A percentile compares a stretch with the other conserved stretches of the same genome.
These are phyloP conservation scores for Fusarium chuoi DNA, from an alignment of 2,329 filamentous ascomycete species.

Conservation along the genomic window DNA sequence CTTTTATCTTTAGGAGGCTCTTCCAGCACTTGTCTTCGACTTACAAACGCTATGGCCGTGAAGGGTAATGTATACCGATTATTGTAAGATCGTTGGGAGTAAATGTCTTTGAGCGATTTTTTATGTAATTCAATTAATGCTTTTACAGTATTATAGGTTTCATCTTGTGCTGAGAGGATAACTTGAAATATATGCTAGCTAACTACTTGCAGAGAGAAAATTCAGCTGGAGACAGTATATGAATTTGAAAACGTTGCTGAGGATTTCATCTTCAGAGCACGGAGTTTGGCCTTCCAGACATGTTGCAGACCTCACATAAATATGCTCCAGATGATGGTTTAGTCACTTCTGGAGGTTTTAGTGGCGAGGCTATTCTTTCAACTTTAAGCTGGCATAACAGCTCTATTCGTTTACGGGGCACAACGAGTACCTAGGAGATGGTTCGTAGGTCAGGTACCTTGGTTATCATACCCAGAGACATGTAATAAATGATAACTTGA, in stretches of 20 bases:
- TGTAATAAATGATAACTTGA: not conserved
- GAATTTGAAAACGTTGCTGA: not conserved
- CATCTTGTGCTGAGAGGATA: not conserved
- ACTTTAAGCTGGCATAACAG: not conserved
- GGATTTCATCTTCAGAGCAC: not conserved
- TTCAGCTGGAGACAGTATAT: not conserved
- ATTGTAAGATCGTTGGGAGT: not conserved
- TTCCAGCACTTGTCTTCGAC: too few relatives aligned
- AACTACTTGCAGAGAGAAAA: not conserved
- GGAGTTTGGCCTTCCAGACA: accelerated
- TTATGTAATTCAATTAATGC: too few relatives aligned
- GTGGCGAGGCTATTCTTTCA: not conserved
- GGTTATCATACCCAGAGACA: accelerated
- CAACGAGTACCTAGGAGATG: too few relatives aligned
- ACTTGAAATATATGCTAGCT: not conserved
- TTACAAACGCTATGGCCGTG: not conserved
- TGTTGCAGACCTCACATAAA: not conserved
- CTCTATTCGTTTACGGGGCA: not conserved
- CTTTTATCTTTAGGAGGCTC: too few relatives aligned
- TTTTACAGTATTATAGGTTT: too few relatives aligned
- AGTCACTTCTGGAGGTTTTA: too few relatives aligned
- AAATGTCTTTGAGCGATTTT: too few relatives aligned
- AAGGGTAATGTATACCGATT: not conserved
- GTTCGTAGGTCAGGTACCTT: too few relatives aligned
- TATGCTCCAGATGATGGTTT: not conserved